A percentile compares a stretch with the other conserved stretches of the same genome.
phyloP scores from a whole-genome alignment of 371 early-diverging fungal species.

The Phascolomyces articulosus region DNA sequence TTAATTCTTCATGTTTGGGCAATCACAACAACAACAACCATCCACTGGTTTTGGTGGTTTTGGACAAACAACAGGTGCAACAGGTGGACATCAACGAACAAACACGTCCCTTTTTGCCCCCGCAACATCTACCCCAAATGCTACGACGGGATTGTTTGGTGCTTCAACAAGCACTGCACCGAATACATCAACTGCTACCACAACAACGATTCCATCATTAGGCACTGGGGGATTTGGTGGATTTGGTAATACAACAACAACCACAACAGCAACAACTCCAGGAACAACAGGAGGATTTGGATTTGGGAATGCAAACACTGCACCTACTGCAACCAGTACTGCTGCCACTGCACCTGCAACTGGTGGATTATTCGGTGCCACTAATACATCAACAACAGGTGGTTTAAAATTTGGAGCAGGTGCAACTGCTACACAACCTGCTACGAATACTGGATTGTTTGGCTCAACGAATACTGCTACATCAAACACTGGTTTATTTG shows the following conservation, averaged over 20 bases:
- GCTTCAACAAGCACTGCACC: constrained; percentile 4
- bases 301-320: background rate
- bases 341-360: too few relatives aligned
- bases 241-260: background rate
- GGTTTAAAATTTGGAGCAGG: background rate
- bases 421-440: background rate
- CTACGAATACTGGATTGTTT: background rate
- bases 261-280: background rate
- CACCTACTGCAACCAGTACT: background rate
- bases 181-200: background rate
- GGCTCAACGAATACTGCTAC: too few relatives aligned
- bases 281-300: too few relatives aligned
- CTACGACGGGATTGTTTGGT: constrained; percentile 6
- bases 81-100: constrained; percentile 21
- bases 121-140: constrained; percentile 6
- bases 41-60: background rate
- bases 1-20: constrained; percentile 1
- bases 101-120: constrained; percentile 23
- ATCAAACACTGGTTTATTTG: too few relatives aligned
- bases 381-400: background rate
- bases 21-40: background rate
- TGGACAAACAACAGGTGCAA: background rate
- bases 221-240: constrained; percentile 1
- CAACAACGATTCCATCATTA: background rate
- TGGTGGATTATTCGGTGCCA: background rate